Conservation (phyloP, 2,329 filamentous ascomycete species). For the Teratosphaeria nubilosa region DNA sequence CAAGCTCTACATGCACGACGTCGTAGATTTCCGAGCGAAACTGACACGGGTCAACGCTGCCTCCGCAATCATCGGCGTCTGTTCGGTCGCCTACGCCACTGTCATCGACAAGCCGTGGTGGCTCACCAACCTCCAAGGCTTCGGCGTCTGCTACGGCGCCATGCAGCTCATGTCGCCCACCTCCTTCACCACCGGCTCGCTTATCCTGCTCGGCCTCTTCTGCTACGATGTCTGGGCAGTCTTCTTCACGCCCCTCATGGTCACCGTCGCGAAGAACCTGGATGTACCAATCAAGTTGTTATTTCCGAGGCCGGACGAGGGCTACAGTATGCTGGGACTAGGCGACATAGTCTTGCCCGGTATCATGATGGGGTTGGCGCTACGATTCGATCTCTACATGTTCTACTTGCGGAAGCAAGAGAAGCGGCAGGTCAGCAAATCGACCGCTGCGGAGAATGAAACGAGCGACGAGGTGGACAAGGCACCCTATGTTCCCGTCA, state of each 20-base stretch:
- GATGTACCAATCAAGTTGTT: constrained; percentile 90
- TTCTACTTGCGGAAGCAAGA: constrained; percentile 63
- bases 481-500: constrained; percentile 38
- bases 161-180: constrained; percentile 81
- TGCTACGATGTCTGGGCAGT: constrained; percentile 93
- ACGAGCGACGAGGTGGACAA: constrained; percentile 20
- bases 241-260: constrained; percentile 79
- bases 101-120: constrained; percentile 53
- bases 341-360: constrained; percentile 93
- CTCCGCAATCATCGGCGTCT: constrained; percentile 45
- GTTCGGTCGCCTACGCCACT: constrained; percentile 54
- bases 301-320: constrained; percentile 55
- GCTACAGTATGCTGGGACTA: constrained; percentile 67
- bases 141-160: constrained; percentile 75
- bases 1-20: constrained; percentile 40
- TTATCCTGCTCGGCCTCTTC: constrained; percentile 72
- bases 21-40: constrained; percentile 36
- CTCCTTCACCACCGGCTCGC: constrained; percentile 69
- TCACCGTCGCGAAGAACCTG: constrained; percentile 75
- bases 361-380: constrained; percentile 75
- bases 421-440: constrained; percentile 21
- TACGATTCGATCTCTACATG: constrained; percentile 84
- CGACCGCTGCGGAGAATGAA: constrained; percentile 1
- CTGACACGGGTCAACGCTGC: constrained; percentile 46
- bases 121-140: constrained; percentile 77